Evolutionary conservation across 495 filamentous ascomycete genomes (phyloP).

Genomic region (Elaphomyces granulatus): DNA sequence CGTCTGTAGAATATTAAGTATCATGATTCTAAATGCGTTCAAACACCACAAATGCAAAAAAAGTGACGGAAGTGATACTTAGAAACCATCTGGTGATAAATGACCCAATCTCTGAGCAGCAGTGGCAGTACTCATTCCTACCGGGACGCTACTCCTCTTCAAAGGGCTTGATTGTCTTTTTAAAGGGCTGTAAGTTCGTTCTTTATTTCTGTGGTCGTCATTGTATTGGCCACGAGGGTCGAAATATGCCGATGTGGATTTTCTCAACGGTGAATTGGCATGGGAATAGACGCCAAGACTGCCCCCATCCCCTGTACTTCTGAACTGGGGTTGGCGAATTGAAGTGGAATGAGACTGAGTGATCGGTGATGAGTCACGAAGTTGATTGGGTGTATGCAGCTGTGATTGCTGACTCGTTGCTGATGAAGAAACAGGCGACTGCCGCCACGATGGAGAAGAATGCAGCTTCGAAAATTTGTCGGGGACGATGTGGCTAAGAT

Average conservation of each 20-base stretch:
- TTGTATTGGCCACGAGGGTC: conserved; percentile 24
- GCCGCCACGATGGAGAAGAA: conserved; percentile 5
- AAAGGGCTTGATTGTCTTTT: conserved; percentile 16
- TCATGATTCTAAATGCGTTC: too few species aligned
- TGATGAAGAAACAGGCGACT: conserved; percentile 18
- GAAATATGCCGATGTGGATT: conserved; percentile 36
- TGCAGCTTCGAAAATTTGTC: conserved; percentile 26
- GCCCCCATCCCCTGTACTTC: conserved; percentile 50
- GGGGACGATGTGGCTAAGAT: conserved; percentile 62
- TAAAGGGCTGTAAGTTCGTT: conserved; percentile 20
- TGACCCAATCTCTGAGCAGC: conserved; percentile 19
- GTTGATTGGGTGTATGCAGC: conserved; percentile 29
- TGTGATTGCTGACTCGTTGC: conserved; percentile 15
- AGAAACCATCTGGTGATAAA: too few species aligned
- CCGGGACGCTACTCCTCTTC: conserved; percentile 29
- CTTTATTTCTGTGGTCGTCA: conserved; percentile 27
- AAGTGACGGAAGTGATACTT: too few species aligned
- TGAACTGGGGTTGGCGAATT: conserved; percentile 46
- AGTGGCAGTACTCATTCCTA: conserved; percentile 15
- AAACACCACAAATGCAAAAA: too few species aligned
- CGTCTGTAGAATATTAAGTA: too few species aligned
- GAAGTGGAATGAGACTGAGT: conserved; percentile 27
- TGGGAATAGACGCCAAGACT: conserved; percentile 69
- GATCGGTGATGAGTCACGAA: conserved; percentile 38
- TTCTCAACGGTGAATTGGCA: conserved; percentile 67